Evolutionary conservation across 345 rosid species (phyloP).

Genomic region (Aurinia saxatilis): DNA sequence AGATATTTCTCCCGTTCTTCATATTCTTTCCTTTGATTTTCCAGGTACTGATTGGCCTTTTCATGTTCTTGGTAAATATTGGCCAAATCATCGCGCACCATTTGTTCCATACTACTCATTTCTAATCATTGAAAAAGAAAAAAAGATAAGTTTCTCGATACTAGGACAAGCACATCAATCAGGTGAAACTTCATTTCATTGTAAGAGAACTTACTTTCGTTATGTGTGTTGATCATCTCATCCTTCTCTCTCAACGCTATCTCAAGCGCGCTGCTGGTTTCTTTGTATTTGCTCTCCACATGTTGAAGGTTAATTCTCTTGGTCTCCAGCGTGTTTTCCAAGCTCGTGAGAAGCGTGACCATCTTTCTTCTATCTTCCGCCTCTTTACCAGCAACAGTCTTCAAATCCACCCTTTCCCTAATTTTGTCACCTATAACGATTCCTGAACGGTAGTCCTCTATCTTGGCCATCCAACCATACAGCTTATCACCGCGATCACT

Average conservation of each 20-base stretch:
- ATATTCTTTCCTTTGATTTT: conserved; percentile 34
- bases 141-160: background rate
- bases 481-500: conserved; percentile 30
- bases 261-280: conserved; percentile 30
- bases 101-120: conserved; percentile 38
- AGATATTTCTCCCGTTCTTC: conserved; percentile 42
- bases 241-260: conserved; percentile 39
- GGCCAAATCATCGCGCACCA: conserved; percentile 34
- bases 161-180: background rate
- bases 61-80: conserved; percentile 43
- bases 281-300: conserved; percentile 38
- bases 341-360: conserved; percentile 33
- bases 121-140: conserved; percentile 27
- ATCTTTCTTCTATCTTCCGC: conserved; percentile 42
- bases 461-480: conserved; percentile 77
- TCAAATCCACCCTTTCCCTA: conserved; percentile 46
- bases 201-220: conserved; percentile 42
- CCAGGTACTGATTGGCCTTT: conserved; percentile 28
- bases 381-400: conserved; percentile 46
- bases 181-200: background rate
- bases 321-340: conserved; percentile 39
- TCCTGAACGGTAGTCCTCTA: conserved; percentile 40
- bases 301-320: conserved; percentile 36
- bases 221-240: conserved; percentile 39
- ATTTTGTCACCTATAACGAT: conserved; percentile 39